Evolutionary conservation across 768 basidiomycete genomes (phyloP).

Genomic region (Melanogaster broomeanus): DNA sequence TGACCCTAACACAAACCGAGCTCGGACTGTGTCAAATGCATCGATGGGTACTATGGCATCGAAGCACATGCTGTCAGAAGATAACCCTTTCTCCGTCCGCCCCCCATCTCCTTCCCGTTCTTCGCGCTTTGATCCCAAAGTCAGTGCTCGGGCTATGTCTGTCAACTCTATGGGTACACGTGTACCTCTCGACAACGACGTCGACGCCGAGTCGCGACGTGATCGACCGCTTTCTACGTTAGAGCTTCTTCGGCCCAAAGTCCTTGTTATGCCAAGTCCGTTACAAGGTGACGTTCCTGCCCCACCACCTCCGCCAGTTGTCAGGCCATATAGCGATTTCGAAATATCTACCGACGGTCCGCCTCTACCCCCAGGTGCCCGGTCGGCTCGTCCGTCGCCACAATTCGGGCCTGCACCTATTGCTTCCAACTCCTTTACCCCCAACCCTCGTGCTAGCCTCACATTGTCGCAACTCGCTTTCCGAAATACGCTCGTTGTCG

Average conservation of each 20-base stretch:
- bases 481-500: constrained; percentile 74
- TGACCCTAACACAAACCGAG: constrained; percentile 41
- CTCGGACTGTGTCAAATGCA: constrained; percentile 46
- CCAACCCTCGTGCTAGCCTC: constrained; percentile 73
- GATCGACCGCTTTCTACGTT: constrained; percentile 71
- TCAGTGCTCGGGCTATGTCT: constrained; percentile 61
- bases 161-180: constrained; percentile 68
- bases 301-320: constrained; percentile 34
- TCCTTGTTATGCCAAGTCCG: constrained; percentile 94
- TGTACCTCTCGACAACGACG: constrained; percentile 59
- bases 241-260: constrained; percentile 83
- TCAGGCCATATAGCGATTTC: constrained; percentile 56
- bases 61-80: constrained; percentile 37
- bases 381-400: constrained; percentile 54
- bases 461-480: constrained; percentile 84
- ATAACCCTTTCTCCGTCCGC: constrained; percentile 71
- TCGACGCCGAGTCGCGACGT: constrained; percentile 32
- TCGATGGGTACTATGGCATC: constrained; percentile 43
- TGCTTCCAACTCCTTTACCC: constrained; percentile 70
- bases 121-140: constrained; percentile 84
- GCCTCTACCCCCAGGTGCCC: constrained; percentile 76
- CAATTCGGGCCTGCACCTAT: constrained; percentile 37
- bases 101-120: constrained; percentile 60
- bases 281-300: constrained; percentile 53
- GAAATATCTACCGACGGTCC: constrained; percentile 67